phyloP scores from a whole-genome alignment of 208 protist species.

The Trypanosoma melophagium region DNA sequence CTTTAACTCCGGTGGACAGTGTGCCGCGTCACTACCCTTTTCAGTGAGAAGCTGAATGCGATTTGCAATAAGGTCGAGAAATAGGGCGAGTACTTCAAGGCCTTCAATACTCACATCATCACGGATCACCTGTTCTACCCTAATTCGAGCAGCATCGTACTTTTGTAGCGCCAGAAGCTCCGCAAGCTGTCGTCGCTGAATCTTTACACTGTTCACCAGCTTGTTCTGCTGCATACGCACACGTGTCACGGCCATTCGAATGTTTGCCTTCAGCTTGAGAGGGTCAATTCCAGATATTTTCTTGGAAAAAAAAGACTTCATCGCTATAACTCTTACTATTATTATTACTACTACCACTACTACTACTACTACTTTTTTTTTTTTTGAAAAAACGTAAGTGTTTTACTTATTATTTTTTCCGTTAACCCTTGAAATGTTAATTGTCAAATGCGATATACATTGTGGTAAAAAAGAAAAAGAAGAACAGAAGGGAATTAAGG shows the following conservation, averaged over 20 bases:
- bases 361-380: constrained; percentile 16
- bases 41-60: constrained; percentile 81
- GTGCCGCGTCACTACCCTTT: constrained; percentile 31
- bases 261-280: constrained; percentile 68
- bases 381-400: constrained; percentile 8
- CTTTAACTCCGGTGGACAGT: constrained; percentile 87
- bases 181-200: constrained; percentile 75
- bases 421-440: not conserved
- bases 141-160: constrained; percentile 89
- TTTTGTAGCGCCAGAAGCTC: constrained; percentile 86
- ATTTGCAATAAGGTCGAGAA: constrained; percentile 82
- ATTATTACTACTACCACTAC: not conserved
- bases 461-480: too few relatives aligned
- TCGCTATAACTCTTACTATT: not conserved
- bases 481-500: too few relatives aligned
- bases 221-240: constrained; percentile 90
- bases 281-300: constrained; percentile 59
- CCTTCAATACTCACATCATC: constrained; percentile 89
- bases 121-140: constrained; percentile 83
- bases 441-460: too few relatives aligned
- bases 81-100: constrained; percentile 80
- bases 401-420: too few relatives aligned
- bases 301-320: constrained; percentile 37
- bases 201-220: constrained; percentile 85
- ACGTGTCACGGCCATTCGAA: constrained; percentile 85